phyloP scores from a whole-genome alignment of 768 basidiomycete genomes.

The Pleurotus ostreatus region DNA sequence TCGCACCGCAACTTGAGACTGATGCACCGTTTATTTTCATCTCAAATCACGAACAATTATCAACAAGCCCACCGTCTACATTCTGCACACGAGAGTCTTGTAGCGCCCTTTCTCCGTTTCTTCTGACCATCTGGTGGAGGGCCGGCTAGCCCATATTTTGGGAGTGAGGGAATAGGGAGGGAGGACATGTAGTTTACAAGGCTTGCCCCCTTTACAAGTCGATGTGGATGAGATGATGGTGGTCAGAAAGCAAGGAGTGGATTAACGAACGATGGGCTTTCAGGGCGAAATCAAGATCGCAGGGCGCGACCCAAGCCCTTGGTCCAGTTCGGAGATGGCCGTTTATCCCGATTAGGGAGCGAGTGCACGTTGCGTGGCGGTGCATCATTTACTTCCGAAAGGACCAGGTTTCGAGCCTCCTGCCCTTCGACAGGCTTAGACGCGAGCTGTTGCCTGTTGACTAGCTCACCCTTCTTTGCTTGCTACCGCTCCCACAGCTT shows the following conservation, averaged over 20 bases:
- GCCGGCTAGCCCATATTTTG: conserved; percentile 21
- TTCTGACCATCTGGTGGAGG: conserved; percentile 30
- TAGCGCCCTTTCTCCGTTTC: conserved; percentile 69
- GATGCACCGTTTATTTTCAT: not conserved
- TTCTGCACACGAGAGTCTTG: conserved; percentile 75
- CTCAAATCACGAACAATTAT: conserved; percentile 1
- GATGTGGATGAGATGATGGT: not conserved
- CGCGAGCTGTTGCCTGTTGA: not conserved
- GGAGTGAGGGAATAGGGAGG: conserved; percentile 22
- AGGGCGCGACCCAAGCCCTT: not conserved
- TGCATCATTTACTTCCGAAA: not conserved
- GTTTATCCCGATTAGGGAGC: not conserved
- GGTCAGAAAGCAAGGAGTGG: not conserved
- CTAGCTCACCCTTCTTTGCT: not conserved
- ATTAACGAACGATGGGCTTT: not conserved
- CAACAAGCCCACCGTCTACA: conserved; percentile 54
- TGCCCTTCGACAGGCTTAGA: no score
- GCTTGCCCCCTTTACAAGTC: not conserved
- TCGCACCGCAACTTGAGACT: conserved; percentile 75
- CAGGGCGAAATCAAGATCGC: conserved; percentile 3
- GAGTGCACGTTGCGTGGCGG: conserved; percentile 2
- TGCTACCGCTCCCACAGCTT: conserved; percentile 6
- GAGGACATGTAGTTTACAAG: conserved; percentile 3
- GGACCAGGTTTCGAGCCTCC: not conserved
- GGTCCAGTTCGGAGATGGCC: conserved; percentile 1